Evolutionary conservation across 179 eudicot species (phyloP).

Genomic region (Silene vulgaris): DNA sequence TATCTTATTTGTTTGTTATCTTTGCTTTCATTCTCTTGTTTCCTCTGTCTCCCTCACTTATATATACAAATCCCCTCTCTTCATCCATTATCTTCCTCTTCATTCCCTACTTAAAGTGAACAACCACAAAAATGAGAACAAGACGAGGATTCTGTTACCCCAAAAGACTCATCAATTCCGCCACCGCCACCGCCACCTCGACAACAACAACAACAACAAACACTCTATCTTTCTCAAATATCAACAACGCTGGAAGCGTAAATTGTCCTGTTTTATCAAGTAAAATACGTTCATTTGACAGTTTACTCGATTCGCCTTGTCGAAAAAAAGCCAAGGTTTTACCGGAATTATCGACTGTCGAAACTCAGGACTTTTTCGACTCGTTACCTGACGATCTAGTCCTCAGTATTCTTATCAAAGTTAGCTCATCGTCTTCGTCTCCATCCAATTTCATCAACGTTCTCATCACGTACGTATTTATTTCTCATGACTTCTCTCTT

Average conservation of each 20-base stretch:
- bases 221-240: neutral
- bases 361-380: slow-evolving; percentile 41
- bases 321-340: slow-evolving; percentile 28
- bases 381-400: slow-evolving; percentile 60
- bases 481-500: neutral
- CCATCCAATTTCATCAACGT: slow-evolving; percentile 58
- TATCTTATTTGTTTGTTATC: neutral
- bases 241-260: neutral
- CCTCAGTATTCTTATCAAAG: slow-evolving; percentile 39
- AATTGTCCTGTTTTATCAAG: neutral
- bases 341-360: neutral
- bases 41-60: neutral
- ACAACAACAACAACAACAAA: neutral
- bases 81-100: neutral
- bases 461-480: slow-evolving; percentile 48
- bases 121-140: slow-evolving; percentile 44
- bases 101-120: neutral
- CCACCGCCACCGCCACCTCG: neutral
- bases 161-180: slow-evolving; percentile 9
- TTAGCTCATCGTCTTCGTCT: slow-evolving; percentile 46
- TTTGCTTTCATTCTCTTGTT: no score
- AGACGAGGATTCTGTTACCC: slow-evolving; percentile 44
- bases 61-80: neutral
- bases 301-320: neutral
- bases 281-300: neutral